Conservation (phyloP, 306 rosid genomes). For the Parietaria judaica region DNA sequence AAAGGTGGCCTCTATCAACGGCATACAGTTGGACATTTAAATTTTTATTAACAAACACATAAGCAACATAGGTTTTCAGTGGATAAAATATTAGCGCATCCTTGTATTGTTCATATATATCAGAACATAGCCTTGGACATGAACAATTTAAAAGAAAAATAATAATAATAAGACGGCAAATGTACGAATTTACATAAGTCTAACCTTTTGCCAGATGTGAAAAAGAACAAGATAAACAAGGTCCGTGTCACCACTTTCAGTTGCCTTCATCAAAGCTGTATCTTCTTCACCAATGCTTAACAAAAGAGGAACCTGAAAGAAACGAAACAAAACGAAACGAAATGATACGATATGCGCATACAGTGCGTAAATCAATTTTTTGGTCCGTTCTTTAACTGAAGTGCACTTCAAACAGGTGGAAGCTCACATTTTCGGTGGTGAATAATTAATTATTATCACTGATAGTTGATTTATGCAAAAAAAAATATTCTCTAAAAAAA, state of each 20-base stretch:
- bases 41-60: no score
- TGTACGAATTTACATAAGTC: constrained; percentile 14
- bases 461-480: no score
- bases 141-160: neutral
- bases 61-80: no score
- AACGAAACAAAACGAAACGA: neutral
- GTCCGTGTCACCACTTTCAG: constrained; percentile 94
- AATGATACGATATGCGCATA: constrained; percentile 1
- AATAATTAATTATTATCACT: no score
- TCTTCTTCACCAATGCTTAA: constrained; percentile 99
- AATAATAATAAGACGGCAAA: neutral
- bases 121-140: neutral
- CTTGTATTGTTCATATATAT: no score
- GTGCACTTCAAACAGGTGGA: no score
- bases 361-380: neutral
- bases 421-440: no score
- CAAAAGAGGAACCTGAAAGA: constrained; percentile 85
- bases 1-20: constrained; percentile 63
- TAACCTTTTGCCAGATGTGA: constrained; percentile 93
- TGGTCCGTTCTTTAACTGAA: no score
- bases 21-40: no score
- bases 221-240: constrained; percentile 94
- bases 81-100: no score
- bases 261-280: constrained; percentile 75
- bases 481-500: neutral